Base-by-base conservation (phyloP, 2,329 filamentous ascomycete genomes). In the Epichloe scottii region DNA sequence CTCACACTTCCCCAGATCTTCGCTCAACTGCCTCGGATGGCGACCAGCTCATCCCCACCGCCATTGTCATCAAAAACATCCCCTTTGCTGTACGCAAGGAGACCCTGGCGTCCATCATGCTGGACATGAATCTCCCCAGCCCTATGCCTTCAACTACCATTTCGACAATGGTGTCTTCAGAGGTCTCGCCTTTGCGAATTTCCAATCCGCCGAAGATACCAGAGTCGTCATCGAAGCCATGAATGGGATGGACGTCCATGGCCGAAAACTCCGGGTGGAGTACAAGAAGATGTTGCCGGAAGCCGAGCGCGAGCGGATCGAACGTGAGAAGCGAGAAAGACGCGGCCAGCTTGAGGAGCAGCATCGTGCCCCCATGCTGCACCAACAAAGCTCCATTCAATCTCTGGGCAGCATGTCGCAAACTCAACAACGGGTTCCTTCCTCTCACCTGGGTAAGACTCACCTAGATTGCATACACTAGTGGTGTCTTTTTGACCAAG, bases 271-370 rank as follows among this genome's bases (percentile, higher is more conserved):
- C 58, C 80, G 93, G 46, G 93, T 98, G 26, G 93, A 98, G 68
- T 98, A 97, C 73, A 98, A 98, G 77, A 97, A 97, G 73, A 97
- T 98, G 93, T 79, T 98, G 5, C 93, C 93, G 1, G 81, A 94
- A 57, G 88, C 90, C 34, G 93, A 97, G 68, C 81, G 93, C 49
- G 93, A 98, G 69, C 81, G 93, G 40, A 97, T 98, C 59, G 93
- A 98, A 68, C 81, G 93, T 5, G 93, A 97, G 70, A 98, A 97
- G 80, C 81, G 93, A 52, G 91, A 97, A 71, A 87, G 93, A 59
- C 84, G 93, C 49, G 93, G 93, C 46, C 93, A 98, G 68, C 78
- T 98, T 12, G 90, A 98, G 68, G 93, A 98, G 69, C 93, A 98
- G 68, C 93, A 98, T 68, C 83, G 90, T 33, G 63, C 89, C 72